Base-by-base conservation (phyloP, 441 rosid genomes). In the Corymbia citriodora region DNA sequence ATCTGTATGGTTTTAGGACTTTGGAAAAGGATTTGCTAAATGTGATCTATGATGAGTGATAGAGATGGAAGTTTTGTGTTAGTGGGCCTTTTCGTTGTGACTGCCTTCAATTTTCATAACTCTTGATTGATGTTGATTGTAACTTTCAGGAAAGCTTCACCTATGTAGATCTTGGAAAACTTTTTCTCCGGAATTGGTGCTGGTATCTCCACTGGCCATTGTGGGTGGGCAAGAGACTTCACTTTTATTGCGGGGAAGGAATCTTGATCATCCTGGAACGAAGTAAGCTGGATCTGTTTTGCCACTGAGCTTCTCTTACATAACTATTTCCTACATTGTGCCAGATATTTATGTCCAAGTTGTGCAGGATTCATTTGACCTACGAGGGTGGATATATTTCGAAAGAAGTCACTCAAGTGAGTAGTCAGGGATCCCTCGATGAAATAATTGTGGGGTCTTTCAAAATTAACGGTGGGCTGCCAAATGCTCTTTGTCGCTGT, bases 131-230 rank as follows among this genome's bases (percentile, higher is more conserved):
- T 57, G 88, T 65, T 50, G 55, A 52, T 59, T 70, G 57, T 83
- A 88, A 91, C 90, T 36, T 91, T 88, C 94, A 97, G 99, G 99
- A 91, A 94, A 93, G 83, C 70, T 97, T 89, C 96, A 94, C 40
- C 89, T 96, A 70, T 94, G 95, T 94, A 97, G 95, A 94, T 95
- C 97, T 4, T 95, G 98, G 98, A 94, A 94, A 92, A 93, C 95
- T n/a, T 95, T 92, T 93, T 94, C 97, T 54, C 99, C 99, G 12
- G 97, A 97, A 94, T 94, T 97, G 93, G 94, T 96, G 89, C 96
- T 94, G 16, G 97, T 97, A 45, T 96, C 96, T 72, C 99, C 99
- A 13, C 90, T 97, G 92, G 99, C 99, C 86, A 94, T 97, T 88
- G 97, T 95, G 85, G 94, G 94, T 87, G 98, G 98, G 88, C 93